Evolutionary conservation across 2,329 filamentous ascomycete genomes (phyloP).

Genomic region (Gnomoniopsis sp.): DNA sequence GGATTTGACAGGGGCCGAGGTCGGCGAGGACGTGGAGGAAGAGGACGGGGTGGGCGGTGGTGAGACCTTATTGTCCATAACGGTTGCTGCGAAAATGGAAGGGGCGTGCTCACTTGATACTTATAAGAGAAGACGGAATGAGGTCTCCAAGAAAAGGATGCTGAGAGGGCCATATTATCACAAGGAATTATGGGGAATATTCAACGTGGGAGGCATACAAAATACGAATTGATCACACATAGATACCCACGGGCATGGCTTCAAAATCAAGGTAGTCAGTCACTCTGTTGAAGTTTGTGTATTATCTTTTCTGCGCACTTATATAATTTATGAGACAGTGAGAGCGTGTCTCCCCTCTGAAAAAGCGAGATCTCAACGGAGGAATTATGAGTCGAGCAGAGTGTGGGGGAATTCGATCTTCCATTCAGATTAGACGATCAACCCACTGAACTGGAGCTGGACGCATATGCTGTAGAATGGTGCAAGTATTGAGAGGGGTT

Average conservation of each 20-base stretch:
- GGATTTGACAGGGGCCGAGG: constrained; percentile 29
- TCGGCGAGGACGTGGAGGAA: constrained; percentile 30
- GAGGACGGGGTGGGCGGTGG: constrained; percentile 36
- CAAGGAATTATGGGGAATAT: no score
- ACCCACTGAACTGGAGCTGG: constrained; percentile 37
- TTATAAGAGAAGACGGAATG: no score
- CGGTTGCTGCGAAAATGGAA: no score
- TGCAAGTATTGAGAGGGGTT: no score
- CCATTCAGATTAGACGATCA: constrained; percentile 44
- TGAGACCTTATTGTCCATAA: no score
- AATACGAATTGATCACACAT: background rate
- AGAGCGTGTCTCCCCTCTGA: constrained; percentile 40
- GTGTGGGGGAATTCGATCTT: constrained; percentile 43
- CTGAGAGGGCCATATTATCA: no score
- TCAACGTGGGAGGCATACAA: constrained; percentile 26
- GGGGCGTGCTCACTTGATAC: no score
- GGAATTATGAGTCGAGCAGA: constrained; percentile 40
- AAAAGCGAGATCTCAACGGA: constrained; percentile 43
- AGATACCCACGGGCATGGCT: constrained; percentile 4
- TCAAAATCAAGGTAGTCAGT: no score
- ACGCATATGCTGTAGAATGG: constrained; percentile 44
- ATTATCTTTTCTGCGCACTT: background rate
- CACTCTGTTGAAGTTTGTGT: background rate
- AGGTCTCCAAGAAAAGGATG: no score
- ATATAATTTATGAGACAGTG: background rate